phyloP scores from a whole-genome alignment of 2,329 filamentous ascomycete genomes.

The Xylaria sp. region DNA sequence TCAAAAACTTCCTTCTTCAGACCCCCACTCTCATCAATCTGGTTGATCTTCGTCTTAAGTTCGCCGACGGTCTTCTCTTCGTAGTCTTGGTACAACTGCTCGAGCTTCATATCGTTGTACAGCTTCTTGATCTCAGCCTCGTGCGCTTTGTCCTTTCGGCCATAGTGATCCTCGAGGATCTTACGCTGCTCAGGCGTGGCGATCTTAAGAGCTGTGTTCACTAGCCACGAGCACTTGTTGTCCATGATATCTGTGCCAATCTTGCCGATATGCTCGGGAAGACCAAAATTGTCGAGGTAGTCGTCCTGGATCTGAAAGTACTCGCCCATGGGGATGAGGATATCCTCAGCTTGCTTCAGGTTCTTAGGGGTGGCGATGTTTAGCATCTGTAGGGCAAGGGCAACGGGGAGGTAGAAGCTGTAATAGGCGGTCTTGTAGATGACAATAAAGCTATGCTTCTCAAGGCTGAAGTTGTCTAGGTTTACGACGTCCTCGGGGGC shows the following conservation, averaged over 20 bases:
- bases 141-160: slow-evolving; percentile 83
- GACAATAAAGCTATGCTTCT: slow-evolving; percentile 98
- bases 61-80: slow-evolving; percentile 88
- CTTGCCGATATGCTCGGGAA: slow-evolving; percentile 93
- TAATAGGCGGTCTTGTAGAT: slow-evolving; percentile 99
- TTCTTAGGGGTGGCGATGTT: slow-evolving; percentile 87
- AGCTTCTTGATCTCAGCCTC: slow-evolving; percentile 90
- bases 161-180: slow-evolving; percentile 92
- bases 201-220: slow-evolving; percentile 90
- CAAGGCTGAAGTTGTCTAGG: slow-evolving; percentile 92
- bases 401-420: slow-evolving; percentile 97
- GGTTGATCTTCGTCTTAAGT: slow-evolving; percentile 77
- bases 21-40: slow-evolving; percentile 86
- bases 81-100: slow-evolving; percentile 85
- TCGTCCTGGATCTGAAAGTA: slow-evolving; percentile 99
- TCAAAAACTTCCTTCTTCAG: slow-evolving; percentile 92
- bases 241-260: slow-evolving; percentile 99
- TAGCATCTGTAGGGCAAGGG: slow-evolving; percentile 86
- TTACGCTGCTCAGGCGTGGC: slow-evolving; percentile 86
- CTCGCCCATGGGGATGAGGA: slow-evolving; percentile 95
- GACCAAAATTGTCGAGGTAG: slow-evolving; percentile 97
- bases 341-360: slow-evolving; percentile 87
- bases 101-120: slow-evolving; percentile 85
- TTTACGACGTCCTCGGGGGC: slow-evolving; percentile 94
- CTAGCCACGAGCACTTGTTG: slow-evolving; percentile 99